Percentiles rank a stretch among this genome's conserved stretches.
These are phyloP conservation scores for Mycena sp. DNA, from an alignment of 1,284 basidiomycete genomes.

Conservation along the genomic window DNA sequence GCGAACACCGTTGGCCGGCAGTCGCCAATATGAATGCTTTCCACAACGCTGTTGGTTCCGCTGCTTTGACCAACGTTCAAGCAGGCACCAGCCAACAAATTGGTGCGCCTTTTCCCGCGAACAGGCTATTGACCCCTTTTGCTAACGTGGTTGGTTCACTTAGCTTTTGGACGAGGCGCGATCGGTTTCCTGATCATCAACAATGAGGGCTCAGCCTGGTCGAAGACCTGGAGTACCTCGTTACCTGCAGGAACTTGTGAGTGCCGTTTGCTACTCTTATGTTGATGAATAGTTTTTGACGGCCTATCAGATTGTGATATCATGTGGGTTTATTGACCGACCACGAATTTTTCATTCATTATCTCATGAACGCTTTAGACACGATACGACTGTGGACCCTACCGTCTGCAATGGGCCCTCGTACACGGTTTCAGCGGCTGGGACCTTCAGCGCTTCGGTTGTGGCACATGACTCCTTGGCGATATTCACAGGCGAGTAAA, in stretches of 20 bases:
- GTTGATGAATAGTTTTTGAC: neutral
- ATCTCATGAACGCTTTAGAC: neutral
- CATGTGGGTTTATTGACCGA: neutral
- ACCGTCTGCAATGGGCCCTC: constrained; percentile 18
- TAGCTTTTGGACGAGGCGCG: constrained; percentile 20
- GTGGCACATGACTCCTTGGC: constrained; percentile 16
- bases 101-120: constrained; percentile 1
- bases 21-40: constrained; percentile 71
- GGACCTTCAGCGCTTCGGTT: constrained; percentile 17
- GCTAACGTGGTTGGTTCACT: neutral
- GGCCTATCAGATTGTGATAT: constrained; percentile 17
- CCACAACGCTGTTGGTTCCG: constrained; percentile 63
- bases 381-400: constrained; percentile 12
- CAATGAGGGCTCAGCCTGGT: constrained; percentile 14
- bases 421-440: constrained; percentile 13
- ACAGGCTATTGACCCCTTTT: neutral
- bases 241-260: constrained; percentile 16
- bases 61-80: constrained; percentile 51
- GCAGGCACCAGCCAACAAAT: constrained; percentile 20
- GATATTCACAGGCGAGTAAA: neutral
- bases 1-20: constrained; percentile 69
- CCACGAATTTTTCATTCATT: neutral
- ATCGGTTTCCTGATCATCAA: constrained; percentile 22
- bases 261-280: neutral
- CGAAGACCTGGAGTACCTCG: constrained; percentile 1